Percentiles rank a stretch among this genome's conserved stretches.
Conservation (phyloP, 1,139 yeast genomes). For the Hemisphaericaspora xylofermentans region DNA sequence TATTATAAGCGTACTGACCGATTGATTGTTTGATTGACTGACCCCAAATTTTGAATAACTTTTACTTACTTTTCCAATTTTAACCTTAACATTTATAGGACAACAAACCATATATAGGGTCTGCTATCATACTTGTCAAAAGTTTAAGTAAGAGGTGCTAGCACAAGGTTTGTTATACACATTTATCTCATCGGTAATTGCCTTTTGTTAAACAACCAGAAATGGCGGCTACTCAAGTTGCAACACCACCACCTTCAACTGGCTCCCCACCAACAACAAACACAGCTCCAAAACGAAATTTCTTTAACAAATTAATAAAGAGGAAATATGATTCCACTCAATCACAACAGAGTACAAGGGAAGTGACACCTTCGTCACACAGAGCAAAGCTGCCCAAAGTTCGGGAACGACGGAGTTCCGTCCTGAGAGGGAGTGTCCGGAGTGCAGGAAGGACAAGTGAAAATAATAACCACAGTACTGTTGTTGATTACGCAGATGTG, state of each 20-base stretch:
- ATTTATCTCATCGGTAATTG: too few species aligned
- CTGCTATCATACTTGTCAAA: too few species aligned
- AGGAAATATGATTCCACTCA: conserved; percentile 6
- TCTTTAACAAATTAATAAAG: conserved; percentile 14
- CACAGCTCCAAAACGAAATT: conserved; percentile 11
- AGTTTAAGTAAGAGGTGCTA: too few species aligned
- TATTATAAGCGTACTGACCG: too few species aligned
- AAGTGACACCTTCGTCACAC: not conserved
- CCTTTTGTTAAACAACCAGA: not conserved
- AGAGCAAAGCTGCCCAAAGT: too few species aligned
- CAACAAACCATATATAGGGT: too few species aligned
- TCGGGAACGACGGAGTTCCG: not conserved
- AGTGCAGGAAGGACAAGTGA: not conserved
- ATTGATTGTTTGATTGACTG: too few species aligned
- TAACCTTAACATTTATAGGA: too few species aligned
- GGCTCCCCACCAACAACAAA: conserved; percentile 6
- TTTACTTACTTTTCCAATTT: too few species aligned
- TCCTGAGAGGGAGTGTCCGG: not conserved
- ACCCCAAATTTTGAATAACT: too few species aligned
- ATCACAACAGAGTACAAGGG: not conserved
- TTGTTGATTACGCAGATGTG: conserved; percentile 13
- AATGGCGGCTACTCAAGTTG: conserved; percentile 6
- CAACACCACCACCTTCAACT: conserved; percentile 9
- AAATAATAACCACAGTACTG: not conserved
- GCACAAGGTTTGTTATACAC: too few species aligned